These are phyloP conservation scores for Xylaria sp. DNA, from an alignment of 2,329 filamentous ascomycete species.

Conservation along the genomic window DNA sequence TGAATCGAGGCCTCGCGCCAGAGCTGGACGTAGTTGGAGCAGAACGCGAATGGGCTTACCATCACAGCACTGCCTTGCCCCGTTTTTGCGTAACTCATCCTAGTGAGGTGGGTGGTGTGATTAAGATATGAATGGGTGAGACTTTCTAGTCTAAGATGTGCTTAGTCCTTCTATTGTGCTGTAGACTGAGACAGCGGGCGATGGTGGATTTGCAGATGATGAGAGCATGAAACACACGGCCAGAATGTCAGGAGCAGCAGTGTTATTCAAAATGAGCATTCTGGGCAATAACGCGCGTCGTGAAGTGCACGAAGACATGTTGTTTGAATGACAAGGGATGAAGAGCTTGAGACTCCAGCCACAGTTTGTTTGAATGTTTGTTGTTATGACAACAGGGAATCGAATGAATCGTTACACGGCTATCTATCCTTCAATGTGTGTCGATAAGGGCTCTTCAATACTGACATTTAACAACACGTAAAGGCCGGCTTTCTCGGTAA, in stretches of 20 bases:
- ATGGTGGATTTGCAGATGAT: neutral
- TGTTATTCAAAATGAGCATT: neutral
- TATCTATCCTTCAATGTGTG: neutral
- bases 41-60: no score
- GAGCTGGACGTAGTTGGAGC: neutral
- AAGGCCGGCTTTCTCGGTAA: no score
- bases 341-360: neutral
- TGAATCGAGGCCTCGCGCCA: neutral
- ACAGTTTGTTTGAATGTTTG: neutral
- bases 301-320: neutral
- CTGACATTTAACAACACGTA: neutral
- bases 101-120: neutral
- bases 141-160: neutral
- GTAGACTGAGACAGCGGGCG: neutral
- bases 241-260: neutral
- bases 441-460: no score
- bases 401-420: neutral
- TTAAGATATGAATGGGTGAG: no score
- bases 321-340: neutral
- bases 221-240: neutral
- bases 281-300: neutral
- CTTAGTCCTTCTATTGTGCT: neutral
- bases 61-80: no score
- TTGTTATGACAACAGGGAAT: neutral
- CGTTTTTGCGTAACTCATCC: neutral